Conservation (phyloP, 176 grass and related monocot species). For the Juncus inflexus region DNA sequence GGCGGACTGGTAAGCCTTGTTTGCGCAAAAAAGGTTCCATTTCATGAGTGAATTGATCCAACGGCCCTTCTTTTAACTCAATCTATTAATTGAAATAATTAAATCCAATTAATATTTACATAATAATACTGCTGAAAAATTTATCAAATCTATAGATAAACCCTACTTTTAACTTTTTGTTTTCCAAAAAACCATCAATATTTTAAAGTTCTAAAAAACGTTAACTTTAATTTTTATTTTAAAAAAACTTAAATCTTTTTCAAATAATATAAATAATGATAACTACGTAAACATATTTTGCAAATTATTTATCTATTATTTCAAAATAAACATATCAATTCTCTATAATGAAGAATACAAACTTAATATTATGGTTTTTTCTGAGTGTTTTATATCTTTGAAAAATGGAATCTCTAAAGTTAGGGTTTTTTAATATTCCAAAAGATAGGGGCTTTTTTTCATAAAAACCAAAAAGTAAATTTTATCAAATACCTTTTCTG, state of each 20-base stretch:
- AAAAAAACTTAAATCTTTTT: neutral
- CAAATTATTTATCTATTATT: too few relatives aligned
- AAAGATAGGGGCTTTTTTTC: too few relatives aligned
- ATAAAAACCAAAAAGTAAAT: neutral
- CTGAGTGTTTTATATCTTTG: too few relatives aligned
- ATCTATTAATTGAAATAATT: slow-evolving; percentile 41
- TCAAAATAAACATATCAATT: too few relatives aligned
- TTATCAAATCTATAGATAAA: too few relatives aligned
- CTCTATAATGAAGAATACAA: too few relatives aligned
- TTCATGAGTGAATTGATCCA: slow-evolving; percentile 93
- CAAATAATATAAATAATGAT: too few relatives aligned
- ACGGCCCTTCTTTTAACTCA: slow-evolving; percentile 86
- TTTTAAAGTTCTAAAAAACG: neutral
- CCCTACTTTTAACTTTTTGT: too few relatives aligned
- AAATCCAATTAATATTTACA: neutral
- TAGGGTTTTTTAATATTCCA: too few relatives aligned
- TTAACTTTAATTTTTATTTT: neutral
- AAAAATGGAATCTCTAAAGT: too few relatives aligned
- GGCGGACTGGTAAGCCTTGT: slow-evolving; percentile 81
- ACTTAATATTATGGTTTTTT: too few relatives aligned
- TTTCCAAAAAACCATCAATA: neutral
- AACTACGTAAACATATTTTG: too few relatives aligned
- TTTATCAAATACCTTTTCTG: slow-evolving; percentile 49
- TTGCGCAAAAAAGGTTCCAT: slow-evolving; percentile 89
- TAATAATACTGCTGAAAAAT: neutral